Conservation (phyloP, 441 rosid species). For the Erodium moschatum region DNA sequence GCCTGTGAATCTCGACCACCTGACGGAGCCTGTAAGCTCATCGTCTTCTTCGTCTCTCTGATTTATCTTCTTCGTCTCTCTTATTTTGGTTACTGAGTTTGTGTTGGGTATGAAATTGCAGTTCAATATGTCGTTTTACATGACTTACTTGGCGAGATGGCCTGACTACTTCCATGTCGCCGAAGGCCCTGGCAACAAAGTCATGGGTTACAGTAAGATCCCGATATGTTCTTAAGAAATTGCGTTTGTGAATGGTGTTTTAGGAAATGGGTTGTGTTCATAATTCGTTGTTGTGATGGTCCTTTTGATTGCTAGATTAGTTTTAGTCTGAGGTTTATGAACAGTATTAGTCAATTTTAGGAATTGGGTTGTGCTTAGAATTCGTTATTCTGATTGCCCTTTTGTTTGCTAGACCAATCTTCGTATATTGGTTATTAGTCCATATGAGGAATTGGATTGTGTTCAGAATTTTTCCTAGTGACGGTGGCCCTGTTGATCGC, state of each 20-base stretch:
- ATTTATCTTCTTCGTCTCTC: background rate
- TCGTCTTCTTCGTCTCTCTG: background rate
- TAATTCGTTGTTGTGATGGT: background rate
- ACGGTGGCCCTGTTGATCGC: no score
- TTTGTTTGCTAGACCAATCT: no score
- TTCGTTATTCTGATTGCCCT: no score
- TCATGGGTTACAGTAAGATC: background rate
- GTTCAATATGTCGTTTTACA: constrained; percentile 91
- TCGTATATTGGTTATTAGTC: no score
- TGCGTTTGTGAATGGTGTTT: background rate
- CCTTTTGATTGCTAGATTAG: no score
- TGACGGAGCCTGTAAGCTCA: constrained; percentile 71
- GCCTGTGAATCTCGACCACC: constrained; percentile 80
- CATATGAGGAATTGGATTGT: no score
- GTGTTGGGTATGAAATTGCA: constrained; percentile 13
- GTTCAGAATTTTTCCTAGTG: no score
- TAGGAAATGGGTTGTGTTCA: background rate
- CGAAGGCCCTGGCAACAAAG: background rate
- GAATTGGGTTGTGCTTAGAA: no score
- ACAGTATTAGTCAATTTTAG: no score
- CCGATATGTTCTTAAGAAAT: background rate
- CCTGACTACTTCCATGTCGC: constrained; percentile 64
- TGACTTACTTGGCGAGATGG: constrained; percentile 95
- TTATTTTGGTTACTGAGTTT: background rate
- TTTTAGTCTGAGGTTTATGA: no score